Percentiles rank a stretch among this genome's conserved stretches.
phyloP scores from a whole-genome alignment of 768 basidiomycete genomes.

The Agrocybe chaxingu region DNA sequence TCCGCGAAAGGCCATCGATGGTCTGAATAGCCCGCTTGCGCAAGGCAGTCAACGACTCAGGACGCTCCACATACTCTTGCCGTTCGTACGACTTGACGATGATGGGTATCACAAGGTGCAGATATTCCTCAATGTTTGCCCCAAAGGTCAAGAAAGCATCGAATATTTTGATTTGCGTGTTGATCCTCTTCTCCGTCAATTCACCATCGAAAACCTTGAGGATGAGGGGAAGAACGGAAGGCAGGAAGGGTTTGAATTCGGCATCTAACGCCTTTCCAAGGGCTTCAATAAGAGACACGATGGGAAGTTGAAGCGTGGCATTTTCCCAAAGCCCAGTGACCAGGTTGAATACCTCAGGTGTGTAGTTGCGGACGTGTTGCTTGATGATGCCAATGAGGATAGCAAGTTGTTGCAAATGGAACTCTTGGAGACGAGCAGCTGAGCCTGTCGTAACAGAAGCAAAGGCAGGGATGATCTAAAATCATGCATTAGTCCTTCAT shows the following conservation, averaged over 20 bases:
- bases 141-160: constrained; percentile 96
- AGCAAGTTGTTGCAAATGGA: constrained; percentile 92
- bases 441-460: constrained; percentile 82
- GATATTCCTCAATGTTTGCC: constrained; percentile 94
- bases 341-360: constrained; percentile 78
- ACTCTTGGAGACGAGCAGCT: constrained; percentile 82
- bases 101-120: constrained; percentile 94
- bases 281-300: constrained; percentile 90
- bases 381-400: constrained; percentile 96
- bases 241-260: constrained; percentile 95
- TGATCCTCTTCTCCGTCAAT: constrained; percentile 70
- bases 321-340: constrained; percentile 93
- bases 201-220: constrained; percentile 93
- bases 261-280: constrained; percentile 92
- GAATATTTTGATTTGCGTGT: constrained; percentile 86
- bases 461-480: constrained; percentile 92
- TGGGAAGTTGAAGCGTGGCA: constrained; percentile 77
- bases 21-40: constrained; percentile 90
- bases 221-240: constrained; percentile 83
- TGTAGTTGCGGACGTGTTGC: constrained; percentile 93
- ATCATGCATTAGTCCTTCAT: constrained; percentile 1
- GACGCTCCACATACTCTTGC: constrained; percentile 72
- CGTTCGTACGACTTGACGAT: constrained; percentile 91
- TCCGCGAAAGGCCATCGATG: constrained; percentile 83
- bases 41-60: constrained; percentile 68